These are phyloP conservation scores for Penicillium cinerascens DNA, from an alignment of 495 filamentous ascomycete genomes.

Conservation along the genomic window DNA sequence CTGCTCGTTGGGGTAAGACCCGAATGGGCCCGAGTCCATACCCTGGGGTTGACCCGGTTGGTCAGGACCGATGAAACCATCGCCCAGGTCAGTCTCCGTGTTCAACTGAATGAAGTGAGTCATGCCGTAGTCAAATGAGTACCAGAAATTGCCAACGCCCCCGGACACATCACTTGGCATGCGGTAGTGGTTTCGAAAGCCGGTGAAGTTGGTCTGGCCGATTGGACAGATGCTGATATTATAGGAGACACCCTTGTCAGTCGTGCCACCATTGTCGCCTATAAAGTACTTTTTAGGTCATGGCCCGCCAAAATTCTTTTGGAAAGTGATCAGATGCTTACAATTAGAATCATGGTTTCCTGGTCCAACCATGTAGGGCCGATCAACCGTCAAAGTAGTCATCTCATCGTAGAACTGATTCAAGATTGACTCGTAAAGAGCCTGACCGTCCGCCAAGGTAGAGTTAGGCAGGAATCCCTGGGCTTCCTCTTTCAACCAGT, in stretches of 20 bases:
- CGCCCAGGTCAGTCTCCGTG: slow-evolving; percentile 39
- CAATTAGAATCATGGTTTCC: slow-evolving; percentile 47
- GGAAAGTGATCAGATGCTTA: background rate
- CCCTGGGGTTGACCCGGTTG: slow-evolving; percentile 1
- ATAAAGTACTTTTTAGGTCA: background rate
- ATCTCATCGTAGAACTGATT: slow-evolving; percentile 44
- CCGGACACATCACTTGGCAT: slow-evolving; percentile 46
- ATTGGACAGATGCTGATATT: slow-evolving; percentile 1
- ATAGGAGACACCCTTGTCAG: background rate
- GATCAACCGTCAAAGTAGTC: slow-evolving; percentile 21
- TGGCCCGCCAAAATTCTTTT: background rate
- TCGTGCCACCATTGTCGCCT: background rate
- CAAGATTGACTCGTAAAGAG: slow-evolving; percentile 39
- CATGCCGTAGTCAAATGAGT: slow-evolving; percentile 55
- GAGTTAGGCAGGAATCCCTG: slow-evolving; percentile 30
- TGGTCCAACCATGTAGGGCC: slow-evolving; percentile 43
- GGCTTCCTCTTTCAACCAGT: slow-evolving; percentile 29
- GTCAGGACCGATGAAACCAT: slow-evolving; percentile 5
- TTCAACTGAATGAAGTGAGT: slow-evolving; percentile 47
- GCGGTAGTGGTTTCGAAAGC: slow-evolving; percentile 48
- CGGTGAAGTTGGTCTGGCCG: slow-evolving; percentile 51
- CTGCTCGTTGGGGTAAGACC: slow-evolving; percentile 1
- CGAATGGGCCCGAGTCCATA: slow-evolving; percentile 3
- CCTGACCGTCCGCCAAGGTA: slow-evolving; percentile 20
- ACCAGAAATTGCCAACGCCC: slow-evolving; percentile 54